Evolutionary conservation across 2,329 filamentous ascomycete genomes (phyloP).

Genomic region (Penicillium sp.): DNA sequence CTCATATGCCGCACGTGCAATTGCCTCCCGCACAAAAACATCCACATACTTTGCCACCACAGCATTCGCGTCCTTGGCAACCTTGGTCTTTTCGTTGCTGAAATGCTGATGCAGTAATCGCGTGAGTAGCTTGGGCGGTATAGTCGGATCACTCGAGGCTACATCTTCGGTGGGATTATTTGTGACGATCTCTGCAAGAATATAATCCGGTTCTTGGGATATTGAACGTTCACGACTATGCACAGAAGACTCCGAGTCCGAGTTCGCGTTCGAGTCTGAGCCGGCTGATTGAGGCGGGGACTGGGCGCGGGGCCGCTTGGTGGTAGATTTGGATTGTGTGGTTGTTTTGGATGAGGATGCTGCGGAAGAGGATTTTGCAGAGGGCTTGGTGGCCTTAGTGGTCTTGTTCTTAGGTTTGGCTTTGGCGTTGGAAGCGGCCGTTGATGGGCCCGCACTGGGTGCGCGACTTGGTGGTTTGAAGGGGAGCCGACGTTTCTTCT

Average conservation of each 20-base stretch:
- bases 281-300: slow-evolving; percentile 18
- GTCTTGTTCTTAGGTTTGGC: slow-evolving; percentile 20
- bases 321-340: slow-evolving; percentile 13
- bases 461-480: slow-evolving; percentile 50
- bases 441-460: slow-evolving; percentile 28
- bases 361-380: slow-evolving; percentile 12
- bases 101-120: slow-evolving; percentile 81
- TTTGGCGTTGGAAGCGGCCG: slow-evolving; percentile 26
- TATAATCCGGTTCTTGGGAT: slow-evolving; percentile 50
- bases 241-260: slow-evolving; percentile 21
- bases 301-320: slow-evolving; percentile 19
- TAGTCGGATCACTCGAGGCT: slow-evolving; percentile 48
- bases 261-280: slow-evolving; percentile 24
- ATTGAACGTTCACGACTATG: slow-evolving; percentile 26
- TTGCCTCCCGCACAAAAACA: slow-evolving; percentile 85
- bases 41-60: slow-evolving; percentile 86
- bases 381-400: slow-evolving; percentile 18
- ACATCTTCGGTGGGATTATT: slow-evolving; percentile 33
- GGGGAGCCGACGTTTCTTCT: slow-evolving; percentile 46
- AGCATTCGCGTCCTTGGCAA: slow-evolving; percentile 76
- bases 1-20: slow-evolving; percentile 77
- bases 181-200: slow-evolving; percentile 51
- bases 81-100: slow-evolving; percentile 68
- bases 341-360: slow-evolving; percentile 14
- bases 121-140: slow-evolving; percentile 76